These are phyloP conservation scores for Erysiphe pulchra DNA, from an alignment of 2,329 filamentous ascomycete species.

Conservation along the genomic window DNA sequence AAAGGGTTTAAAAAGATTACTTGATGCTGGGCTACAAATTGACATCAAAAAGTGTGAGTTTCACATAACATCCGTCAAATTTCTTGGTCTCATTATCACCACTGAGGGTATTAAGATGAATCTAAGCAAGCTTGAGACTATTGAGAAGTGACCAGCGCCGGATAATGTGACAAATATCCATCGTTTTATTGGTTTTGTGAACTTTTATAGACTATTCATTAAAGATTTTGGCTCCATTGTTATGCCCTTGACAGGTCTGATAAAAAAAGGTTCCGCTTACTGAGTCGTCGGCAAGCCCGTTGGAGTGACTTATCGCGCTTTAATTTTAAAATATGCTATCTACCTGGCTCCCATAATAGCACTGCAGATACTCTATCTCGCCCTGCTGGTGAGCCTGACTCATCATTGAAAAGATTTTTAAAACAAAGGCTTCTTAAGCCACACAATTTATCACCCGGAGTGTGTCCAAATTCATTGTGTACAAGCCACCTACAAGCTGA, in stretches of 20 bases:
- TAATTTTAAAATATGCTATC: conserved; percentile 1
- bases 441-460: neutral
- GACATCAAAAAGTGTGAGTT: neutral
- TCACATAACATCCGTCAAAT: neutral
- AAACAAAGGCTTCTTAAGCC: neutral
- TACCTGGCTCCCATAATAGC: neutral
- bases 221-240: neutral
- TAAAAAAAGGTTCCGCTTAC: neutral
- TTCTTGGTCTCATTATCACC: neutral
- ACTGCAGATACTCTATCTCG: neutral
- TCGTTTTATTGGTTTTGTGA: neutral
- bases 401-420: neutral
- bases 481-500: no score
- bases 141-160: neutral
- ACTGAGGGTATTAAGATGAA: neutral
- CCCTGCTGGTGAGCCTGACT: neutral
- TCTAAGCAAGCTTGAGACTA: neutral
- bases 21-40: neutral
- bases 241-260: neutral
- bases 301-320: neutral
- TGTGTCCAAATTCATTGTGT: no score
- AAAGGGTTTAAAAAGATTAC: neutral
- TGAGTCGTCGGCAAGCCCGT: neutral
- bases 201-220: conserved; percentile 1
- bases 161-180: neutral